These are phyloP conservation scores for Phaeosphaeria sp. DNA, from an alignment of 2,329 filamentous ascomycete species.

Conservation along the genomic window DNA sequence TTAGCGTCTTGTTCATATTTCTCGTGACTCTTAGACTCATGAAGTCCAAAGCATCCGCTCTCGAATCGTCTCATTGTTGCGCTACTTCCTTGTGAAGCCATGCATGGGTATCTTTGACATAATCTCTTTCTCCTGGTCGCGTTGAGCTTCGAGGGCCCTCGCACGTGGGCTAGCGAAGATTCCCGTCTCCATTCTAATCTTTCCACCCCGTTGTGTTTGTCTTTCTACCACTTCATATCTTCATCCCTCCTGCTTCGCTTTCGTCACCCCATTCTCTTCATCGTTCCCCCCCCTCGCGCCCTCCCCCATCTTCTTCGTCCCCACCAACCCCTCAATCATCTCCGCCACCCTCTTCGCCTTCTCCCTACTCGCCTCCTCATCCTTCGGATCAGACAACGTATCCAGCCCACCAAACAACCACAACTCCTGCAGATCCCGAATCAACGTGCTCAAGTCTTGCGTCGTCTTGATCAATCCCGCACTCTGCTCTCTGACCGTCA, in stretches of 20 bases:
- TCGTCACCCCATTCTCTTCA: constrained; percentile 1
- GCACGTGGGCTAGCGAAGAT: too few relatives aligned
- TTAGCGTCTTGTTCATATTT: too few relatives aligned
- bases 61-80: neutral
- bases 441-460: constrained; percentile 67
- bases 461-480: constrained; percentile 60
- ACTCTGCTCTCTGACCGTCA: constrained; percentile 66
- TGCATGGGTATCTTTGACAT: neutral
- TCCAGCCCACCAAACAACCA: constrained; percentile 72
- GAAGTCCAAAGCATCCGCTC: too few relatives aligned
- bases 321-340: constrained; percentile 31
- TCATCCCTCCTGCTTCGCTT: constrained; percentile 3
- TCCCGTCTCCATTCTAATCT: too few relatives aligned
- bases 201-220: neutral
- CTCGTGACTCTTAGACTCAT: too few relatives aligned
- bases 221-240: neutral
- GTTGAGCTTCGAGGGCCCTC: too few relatives aligned
- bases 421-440: constrained; percentile 68
- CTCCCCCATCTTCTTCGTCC: constrained; percentile 12
- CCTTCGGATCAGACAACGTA: constrained; percentile 52
- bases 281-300: neutral
- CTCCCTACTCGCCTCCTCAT: constrained; percentile 28
- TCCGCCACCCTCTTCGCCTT: constrained; percentile 29
- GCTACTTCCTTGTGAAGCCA: neutral
- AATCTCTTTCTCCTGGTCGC: neutral